phyloP scores from a whole-genome alignment of 345 rosid species.

The Bretschneidera sinensis region DNA sequence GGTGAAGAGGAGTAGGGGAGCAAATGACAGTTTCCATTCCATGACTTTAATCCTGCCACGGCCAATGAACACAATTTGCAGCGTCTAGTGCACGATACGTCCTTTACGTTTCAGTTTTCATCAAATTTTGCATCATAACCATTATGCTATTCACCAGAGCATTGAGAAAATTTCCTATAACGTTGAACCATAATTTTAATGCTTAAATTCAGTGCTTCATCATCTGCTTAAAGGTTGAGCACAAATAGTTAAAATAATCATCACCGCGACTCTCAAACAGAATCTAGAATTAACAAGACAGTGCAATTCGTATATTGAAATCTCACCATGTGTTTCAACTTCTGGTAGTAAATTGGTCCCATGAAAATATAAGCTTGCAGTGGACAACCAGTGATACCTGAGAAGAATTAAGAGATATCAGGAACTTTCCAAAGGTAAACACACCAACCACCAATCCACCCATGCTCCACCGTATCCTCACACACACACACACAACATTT shows the following conservation, averaged over 20 bases:
- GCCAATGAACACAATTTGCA: not conserved
- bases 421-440: not conserved
- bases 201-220: not conserved
- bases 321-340: constrained; percentile 90
- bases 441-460: too few species aligned
- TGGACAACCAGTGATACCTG: constrained; percentile 89
- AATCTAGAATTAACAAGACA: not conserved
- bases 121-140: not conserved
- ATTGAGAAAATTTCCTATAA: not conserved
- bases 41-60: too few species aligned
- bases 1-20: too few species aligned
- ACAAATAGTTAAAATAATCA: not conserved
- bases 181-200: not conserved
- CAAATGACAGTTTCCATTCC: too few species aligned
- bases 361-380: constrained; percentile 86
- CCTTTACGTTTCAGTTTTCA: not conserved
- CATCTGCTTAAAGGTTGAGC: not conserved
- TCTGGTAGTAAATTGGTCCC: constrained; percentile 99
- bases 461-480: too few species aligned
- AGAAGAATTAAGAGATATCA: constrained; percentile 25
- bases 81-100: not conserved
- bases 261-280: not conserved
- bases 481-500: not conserved
- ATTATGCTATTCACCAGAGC: not conserved
- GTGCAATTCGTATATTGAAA: constrained; percentile 12